These are phyloP conservation scores for Xanthoceras sorbifolium DNA, from an alignment of 345 rosid genomes.

Conservation along the genomic window DNA sequence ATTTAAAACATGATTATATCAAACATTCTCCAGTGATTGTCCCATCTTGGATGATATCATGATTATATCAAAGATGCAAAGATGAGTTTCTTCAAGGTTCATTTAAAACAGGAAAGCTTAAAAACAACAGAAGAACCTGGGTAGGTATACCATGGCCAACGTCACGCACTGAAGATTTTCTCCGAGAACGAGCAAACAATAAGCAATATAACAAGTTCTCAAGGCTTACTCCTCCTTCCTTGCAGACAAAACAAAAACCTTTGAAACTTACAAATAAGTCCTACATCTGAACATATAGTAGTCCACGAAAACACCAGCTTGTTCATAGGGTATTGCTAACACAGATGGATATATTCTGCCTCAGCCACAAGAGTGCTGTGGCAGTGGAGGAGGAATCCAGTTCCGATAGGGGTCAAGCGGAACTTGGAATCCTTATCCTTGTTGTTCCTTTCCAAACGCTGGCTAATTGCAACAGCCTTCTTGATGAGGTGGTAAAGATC, in stretches of 20 bases:
- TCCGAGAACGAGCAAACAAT: too few species aligned
- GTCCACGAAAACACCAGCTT: background rate
- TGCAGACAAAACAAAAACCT: background rate
- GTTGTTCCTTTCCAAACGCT: conserved; percentile 67
- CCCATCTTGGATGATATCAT: too few species aligned
- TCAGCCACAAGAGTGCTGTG: conserved; percentile 60
- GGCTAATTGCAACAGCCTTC: conserved; percentile 68
- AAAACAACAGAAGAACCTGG: too few species aligned
- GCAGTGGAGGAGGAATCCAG: conserved; percentile 67
- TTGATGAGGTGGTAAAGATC: conserved; percentile 66
- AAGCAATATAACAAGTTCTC: background rate
- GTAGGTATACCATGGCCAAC: too few species aligned
- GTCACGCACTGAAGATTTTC: too few species aligned
- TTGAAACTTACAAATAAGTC: background rate
- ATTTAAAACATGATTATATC: too few species aligned
- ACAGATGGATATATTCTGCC: background rate
- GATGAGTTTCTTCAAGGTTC: too few species aligned
- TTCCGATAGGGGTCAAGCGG: conserved; percentile 58
- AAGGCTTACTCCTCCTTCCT: background rate
- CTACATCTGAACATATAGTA: background rate
- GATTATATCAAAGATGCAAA: too few species aligned
- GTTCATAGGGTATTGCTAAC: background rate
- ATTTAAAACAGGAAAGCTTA: too few species aligned
- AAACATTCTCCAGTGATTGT: too few species aligned
- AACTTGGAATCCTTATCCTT: conserved; percentile 80